Evolutionary conservation across 192 early-diverging fungal genomes (phyloP).

Genomic region (Funneliformis geosporum): DNA sequence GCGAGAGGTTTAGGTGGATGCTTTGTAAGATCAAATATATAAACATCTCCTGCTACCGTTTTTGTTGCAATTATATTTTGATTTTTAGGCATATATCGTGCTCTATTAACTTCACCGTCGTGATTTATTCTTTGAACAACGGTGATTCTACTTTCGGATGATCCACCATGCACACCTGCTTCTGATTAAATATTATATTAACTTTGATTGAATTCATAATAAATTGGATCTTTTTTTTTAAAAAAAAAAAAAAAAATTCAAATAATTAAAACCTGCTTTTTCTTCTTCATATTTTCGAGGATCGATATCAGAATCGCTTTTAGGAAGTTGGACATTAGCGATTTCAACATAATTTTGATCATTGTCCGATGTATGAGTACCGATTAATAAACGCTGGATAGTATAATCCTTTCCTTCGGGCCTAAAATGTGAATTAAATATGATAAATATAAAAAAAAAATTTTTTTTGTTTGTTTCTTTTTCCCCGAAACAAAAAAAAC

Average conservation of each 20-base stretch:
- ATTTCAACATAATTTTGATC: conserved; percentile 98
- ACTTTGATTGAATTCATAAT: background rate
- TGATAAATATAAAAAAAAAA: background rate
- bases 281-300: conserved; percentile 70
- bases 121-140: conserved; percentile 94
- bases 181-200: conserved; percentile 44
- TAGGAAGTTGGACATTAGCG: conserved; percentile 85
- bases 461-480: too few species aligned
- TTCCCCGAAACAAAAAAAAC: background rate
- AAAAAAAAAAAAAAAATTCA: too few species aligned
- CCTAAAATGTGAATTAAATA: conserved; percentile 44
- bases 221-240: background rate
- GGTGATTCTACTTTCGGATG: conserved; percentile 62
- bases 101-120: conserved; percentile 96
- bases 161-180: conserved; percentile 77
- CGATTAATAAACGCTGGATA: conserved; percentile 85
- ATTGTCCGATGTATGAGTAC: conserved; percentile 95
- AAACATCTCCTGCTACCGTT: conserved; percentile 88
- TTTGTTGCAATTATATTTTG: conserved; percentile 96
- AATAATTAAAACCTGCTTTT: conserved; percentile 61
- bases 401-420: conserved; percentile 91
- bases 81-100: conserved; percentile 97
- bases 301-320: conserved; percentile 61
- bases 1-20: conserved; percentile 78
- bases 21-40: conserved; percentile 93